phyloP scores from a whole-genome alignment of 345 rosid genomes.

The Psidium guajava region DNA sequence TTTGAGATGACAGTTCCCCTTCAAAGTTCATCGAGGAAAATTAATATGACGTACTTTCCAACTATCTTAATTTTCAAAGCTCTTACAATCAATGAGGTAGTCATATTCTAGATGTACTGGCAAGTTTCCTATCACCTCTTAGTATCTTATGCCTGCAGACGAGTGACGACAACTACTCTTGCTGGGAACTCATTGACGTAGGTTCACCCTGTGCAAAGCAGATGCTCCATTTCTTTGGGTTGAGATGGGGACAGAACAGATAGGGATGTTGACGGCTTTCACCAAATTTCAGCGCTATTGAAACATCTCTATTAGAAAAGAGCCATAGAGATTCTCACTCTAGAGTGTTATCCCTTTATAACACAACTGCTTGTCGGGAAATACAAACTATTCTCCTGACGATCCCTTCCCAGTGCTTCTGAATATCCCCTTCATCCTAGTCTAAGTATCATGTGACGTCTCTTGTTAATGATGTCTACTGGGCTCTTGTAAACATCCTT shows the following conservation, averaged over 20 bases:
- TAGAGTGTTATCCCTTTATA: not conserved
- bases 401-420: not conserved
- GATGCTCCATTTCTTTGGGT: not conserved
- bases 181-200: not conserved
- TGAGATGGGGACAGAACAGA: not conserved
- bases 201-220: not conserved
- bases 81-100: not conserved
- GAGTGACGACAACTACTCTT: not conserved
- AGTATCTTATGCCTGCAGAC: not conserved
- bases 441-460: not conserved
- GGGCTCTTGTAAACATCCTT: not conserved
- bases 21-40: not conserved
- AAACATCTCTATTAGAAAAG: not conserved
- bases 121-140: not conserved
- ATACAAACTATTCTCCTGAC: not conserved
- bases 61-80: not conserved
- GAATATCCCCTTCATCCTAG: not conserved
- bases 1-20: not conserved
- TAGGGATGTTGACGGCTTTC: not conserved
- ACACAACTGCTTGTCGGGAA: not conserved
- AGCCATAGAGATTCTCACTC: not conserved
- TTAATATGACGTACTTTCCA: not conserved
- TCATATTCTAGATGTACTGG: not conserved
- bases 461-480: not conserved
- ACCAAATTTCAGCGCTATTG: not conserved